Evolutionary conservation across 2,329 filamentous ascomycete species (phyloP), one percentile per base, ranked within the genome.

Genomic region (Calonectria pseudoturangicola): DNA sequence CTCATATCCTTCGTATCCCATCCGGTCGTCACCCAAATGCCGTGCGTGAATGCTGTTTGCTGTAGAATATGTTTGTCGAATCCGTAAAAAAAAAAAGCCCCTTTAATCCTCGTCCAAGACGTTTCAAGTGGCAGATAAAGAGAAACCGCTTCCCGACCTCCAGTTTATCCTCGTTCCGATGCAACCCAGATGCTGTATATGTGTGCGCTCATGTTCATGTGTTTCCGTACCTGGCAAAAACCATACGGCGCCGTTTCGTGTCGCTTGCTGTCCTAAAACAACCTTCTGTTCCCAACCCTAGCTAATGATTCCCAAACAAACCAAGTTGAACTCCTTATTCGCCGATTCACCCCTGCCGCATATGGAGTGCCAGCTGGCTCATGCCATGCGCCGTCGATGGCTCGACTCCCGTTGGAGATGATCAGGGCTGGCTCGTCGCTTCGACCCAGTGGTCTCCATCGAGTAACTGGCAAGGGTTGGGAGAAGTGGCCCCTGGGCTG

Each of bases 341-440:
- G 56, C 64, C 62, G 54, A 58, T 50, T 73, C 70, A 60, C 67
- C 56, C 43, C 45, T 64, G 45, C 54, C 30, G 47, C 25, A 21
- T 51, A 48, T 30, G 43, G 48, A 45, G 68, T 41, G 25, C 45
- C 25, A 25, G 45, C 25, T 39, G 62, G 47, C 27, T 77, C 78
- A 83, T 73, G 73, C 79, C 70, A 83, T 75, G 47, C 83, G 82
- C 66, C 85, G 79, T 71, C 88, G 82, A 25, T 88, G 85, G 73
- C 81, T 88, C 62, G 85, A 81, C 68, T 91, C 89, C 56, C 86
- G 84, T 12, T 83, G 81, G 48, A 84, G 80, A 62, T 83, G 80
- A 18, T 89, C 88, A 3, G 83, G 83, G 68, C 90, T 76, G 30
- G 87, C 87, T 74, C 88, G 85, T 73, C 90, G 85, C 80, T 92